These are phyloP conservation scores for Nemania bipapillata DNA, from an alignment of 2,329 filamentous ascomycete genomes.

Conservation along the genomic window DNA sequence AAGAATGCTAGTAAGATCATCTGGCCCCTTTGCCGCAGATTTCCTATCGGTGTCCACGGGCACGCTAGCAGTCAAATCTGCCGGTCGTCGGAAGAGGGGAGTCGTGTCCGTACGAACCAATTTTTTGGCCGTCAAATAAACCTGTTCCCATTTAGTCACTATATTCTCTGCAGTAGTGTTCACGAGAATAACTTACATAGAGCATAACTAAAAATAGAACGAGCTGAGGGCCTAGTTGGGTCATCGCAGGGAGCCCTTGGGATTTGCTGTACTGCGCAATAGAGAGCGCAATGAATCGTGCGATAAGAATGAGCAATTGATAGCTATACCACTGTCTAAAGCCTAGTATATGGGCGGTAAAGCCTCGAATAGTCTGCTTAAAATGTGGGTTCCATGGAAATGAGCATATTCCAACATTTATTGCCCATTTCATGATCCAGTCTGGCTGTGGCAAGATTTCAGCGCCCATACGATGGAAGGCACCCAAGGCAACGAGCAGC, in stretches of 20 bases:
- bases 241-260: slow-evolving; percentile 53
- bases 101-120: slow-evolving; percentile 67
- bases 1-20: slow-evolving; percentile 45
- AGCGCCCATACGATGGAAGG: slow-evolving; percentile 36
- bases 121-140: slow-evolving; percentile 58
- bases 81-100: slow-evolving; percentile 60
- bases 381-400: slow-evolving; percentile 77
- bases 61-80: slow-evolving; percentile 42
- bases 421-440: slow-evolving; percentile 59
- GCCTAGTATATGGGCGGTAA: slow-evolving; percentile 68
- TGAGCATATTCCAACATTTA: slow-evolving; percentile 62
- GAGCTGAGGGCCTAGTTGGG: slow-evolving; percentile 64
- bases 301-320: slow-evolving; percentile 68
- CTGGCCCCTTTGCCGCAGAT: slow-evolving; percentile 50
- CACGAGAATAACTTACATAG: slow-evolving; percentile 64
- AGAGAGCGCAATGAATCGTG: slow-evolving; percentile 63
- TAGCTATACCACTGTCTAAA: slow-evolving; percentile 73
- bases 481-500: slow-evolving; percentile 35
- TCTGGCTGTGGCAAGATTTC: slow-evolving; percentile 56
- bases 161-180: neutral
- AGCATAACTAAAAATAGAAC: slow-evolving; percentile 64
- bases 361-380: slow-evolving; percentile 68
- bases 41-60: slow-evolving; percentile 40
- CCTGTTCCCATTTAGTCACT: slow-evolving; percentile 52
- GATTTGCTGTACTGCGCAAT: slow-evolving; percentile 56